Base-by-base conservation (phyloP, 2,329 filamentous ascomycete genomes). In the Nemania serpens region DNA sequence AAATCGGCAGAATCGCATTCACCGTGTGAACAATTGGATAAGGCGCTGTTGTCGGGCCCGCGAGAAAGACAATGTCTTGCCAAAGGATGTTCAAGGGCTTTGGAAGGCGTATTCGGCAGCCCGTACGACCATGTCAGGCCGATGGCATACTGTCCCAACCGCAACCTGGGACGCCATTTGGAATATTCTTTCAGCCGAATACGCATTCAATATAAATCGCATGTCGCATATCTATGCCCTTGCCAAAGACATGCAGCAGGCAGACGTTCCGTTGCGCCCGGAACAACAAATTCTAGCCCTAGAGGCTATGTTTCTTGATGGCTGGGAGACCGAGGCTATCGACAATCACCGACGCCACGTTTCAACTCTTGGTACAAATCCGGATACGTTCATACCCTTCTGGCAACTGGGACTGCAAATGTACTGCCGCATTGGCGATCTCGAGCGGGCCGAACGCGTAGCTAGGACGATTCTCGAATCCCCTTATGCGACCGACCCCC, bases 361-460 rank as follows among this genome's bases (percentile, higher is more conserved):
- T 41, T 72, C 78, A 6, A 81, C 79, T 0, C 76, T 90, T 13
- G 85, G 84, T 0, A 70, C 78, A 1, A 75, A 77, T 17, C 74
- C 79, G 5, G 77, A 80, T 29, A 79, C 79, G 0, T 84, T 81
- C 36, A 73, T 78, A 47, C 78, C 77, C 58, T 89, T 84, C 71
- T 91, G 79, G 84, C 82, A 87, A 68, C 79, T 90, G 12, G 90
- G 89, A 2, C 81, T 87, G 49, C 82, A 84, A 58, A 88, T 92
- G 81, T 81, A 85, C 71, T 85, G 84, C 46, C 77, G 82, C 15
- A 71, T 76, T 11, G 85, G 84, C 3, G 81, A 90, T 55, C 68
- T 86, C n/a, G 79, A 84, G 29, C 81, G 84, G 59, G 88, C 88
- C 2, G 78, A 85, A 54, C 74, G 81, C 47, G 81, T 85, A 15